A percentile compares a stretch with the other conserved stretches of the same genome.
These are phyloP conservation scores for Tetrahymena elliotti DNA, from an alignment of 73 alveolate genomes.

Conservation along the genomic window DNA sequence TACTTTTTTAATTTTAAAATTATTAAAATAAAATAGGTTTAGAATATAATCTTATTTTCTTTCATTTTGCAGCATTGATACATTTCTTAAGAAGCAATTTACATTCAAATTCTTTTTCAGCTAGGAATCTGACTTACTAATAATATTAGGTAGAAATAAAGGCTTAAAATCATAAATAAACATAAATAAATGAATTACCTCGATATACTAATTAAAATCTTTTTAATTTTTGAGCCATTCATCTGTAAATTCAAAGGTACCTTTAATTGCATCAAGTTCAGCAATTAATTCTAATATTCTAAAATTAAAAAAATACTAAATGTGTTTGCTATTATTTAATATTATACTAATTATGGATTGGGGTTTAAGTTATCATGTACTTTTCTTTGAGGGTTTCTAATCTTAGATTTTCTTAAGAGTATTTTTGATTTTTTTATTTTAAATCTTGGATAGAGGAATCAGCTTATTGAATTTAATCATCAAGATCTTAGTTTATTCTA, in stretches of 20 bases:
- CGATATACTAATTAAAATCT: not conserved
- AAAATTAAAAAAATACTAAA: too few relatives aligned
- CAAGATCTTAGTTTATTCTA: not conserved
- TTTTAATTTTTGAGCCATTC: not conserved
- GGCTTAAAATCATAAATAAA: not conserved
- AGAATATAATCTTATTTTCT: too few relatives aligned
- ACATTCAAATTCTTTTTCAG: not conserved
- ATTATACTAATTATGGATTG: not conserved
- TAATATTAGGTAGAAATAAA: not conserved
- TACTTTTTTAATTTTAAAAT: too few relatives aligned
- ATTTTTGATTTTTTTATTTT: not conserved
- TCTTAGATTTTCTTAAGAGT: not conserved
- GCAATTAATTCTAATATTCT: not conserved
- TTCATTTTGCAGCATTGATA: not conserved
- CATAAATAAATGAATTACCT: not conserved
- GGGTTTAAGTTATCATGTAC: not conserved
- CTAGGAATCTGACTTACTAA: not conserved
- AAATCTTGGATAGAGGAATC: not conserved
- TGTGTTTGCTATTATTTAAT: not conserved
- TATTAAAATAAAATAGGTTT: too few relatives aligned
- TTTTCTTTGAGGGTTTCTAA: not conserved
- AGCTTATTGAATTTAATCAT: not conserved
- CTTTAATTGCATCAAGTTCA: not conserved
- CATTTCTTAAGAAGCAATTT: not conserved
- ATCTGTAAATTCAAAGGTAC: not conserved